Evolutionary conservation across 805 yeast species (phyloP).

Genomic region (Kodamaea laetipori): DNA sequence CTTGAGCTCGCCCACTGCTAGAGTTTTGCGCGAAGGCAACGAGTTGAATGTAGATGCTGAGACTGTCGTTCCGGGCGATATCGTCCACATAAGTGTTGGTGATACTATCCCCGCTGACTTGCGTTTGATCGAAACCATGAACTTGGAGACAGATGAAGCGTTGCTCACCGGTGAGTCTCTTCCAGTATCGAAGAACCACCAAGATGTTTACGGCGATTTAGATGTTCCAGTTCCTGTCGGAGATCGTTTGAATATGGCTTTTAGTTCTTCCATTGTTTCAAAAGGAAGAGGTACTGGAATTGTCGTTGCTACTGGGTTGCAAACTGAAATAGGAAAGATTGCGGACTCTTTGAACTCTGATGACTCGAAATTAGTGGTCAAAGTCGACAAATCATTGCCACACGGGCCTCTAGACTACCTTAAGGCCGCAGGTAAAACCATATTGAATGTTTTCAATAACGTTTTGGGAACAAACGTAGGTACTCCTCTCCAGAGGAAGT

Average conservation of each 20-base stretch:
- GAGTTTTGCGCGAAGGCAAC: slow-evolving; percentile 46
- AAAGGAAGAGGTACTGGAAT: slow-evolving; percentile 46
- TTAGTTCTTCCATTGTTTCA: slow-evolving; percentile 40
- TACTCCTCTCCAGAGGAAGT: slow-evolving; percentile 48
- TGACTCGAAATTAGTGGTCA: slow-evolving; percentile 26
- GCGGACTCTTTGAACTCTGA: slow-evolving; percentile 34
- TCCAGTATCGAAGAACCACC: slow-evolving; percentile 37
- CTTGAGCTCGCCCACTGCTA: slow-evolving; percentile 49
- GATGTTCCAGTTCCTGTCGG: slow-evolving; percentile 39
- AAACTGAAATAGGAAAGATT: slow-evolving; percentile 46
- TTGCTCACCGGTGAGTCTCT: slow-evolving; percentile 44
- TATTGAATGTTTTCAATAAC: slow-evolving; percentile 44
- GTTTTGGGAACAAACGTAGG: slow-evolving; percentile 49
- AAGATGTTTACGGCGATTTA: slow-evolving; percentile 38
- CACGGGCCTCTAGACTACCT: slow-evolving; percentile 40
- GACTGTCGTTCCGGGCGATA: slow-evolving; percentile 49
- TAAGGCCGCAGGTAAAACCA: slow-evolving; percentile 38
- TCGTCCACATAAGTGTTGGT: slow-evolving; percentile 42
- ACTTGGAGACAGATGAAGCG: slow-evolving; percentile 48
- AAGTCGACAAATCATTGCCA: slow-evolving; percentile 38
- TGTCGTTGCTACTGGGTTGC: slow-evolving; percentile 39
- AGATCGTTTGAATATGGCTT: slow-evolving; percentile 38
- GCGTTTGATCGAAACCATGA: slow-evolving; percentile 35
- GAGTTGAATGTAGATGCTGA: slow-evolving; percentile 38
- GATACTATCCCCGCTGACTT: slow-evolving; percentile 48